These are phyloP conservation scores for Postia placenta DNA, from an alignment of 768 basidiomycete genomes.

Conservation along the genomic window DNA sequence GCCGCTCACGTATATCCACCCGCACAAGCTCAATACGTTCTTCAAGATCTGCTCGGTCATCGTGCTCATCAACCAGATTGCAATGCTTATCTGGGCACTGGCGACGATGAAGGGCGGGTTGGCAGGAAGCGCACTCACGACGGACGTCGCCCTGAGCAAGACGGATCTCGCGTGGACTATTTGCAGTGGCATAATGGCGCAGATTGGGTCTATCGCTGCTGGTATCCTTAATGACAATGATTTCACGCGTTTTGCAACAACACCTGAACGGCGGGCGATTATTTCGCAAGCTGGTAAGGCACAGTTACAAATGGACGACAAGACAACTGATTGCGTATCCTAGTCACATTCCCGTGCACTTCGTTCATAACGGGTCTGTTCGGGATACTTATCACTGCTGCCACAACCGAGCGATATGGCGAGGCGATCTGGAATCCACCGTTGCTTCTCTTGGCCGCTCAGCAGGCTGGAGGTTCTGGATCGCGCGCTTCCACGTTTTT, in stretches of 20 bases:
- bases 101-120: slow-evolving; percentile 12
- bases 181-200: slow-evolving; percentile 14
- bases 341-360: slow-evolving; percentile 10
- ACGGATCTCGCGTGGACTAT: slow-evolving; percentile 16
- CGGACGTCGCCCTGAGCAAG: slow-evolving; percentile 5
- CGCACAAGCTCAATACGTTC: slow-evolving; percentile 15
- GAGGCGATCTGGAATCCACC: slow-evolving; percentile 19
- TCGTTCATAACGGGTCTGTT: slow-evolving; percentile 11
- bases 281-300: background rate
- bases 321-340: slow-evolving; percentile 6
- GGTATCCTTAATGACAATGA: slow-evolving; percentile 19
- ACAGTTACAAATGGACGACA: background rate
- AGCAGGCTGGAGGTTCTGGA: slow-evolving; percentile 10
- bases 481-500: slow-evolving; percentile 21
- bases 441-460: slow-evolving; percentile 14
- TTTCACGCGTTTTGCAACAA: slow-evolving; percentile 16
- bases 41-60: slow-evolving; percentile 16
- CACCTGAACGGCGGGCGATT: slow-evolving; percentile 2
- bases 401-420: slow-evolving; percentile 14
- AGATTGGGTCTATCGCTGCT: slow-evolving; percentile 14
- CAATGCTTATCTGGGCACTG: slow-evolving; percentile 16
- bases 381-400: slow-evolving; percentile 17
- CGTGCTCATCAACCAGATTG: slow-evolving; percentile 9
- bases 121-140: slow-evolving; percentile 9
- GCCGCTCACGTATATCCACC: slow-evolving; percentile 18